phyloP scores from a whole-genome alignment of 306 rosid species.

The Quercus bicolor region DNA sequence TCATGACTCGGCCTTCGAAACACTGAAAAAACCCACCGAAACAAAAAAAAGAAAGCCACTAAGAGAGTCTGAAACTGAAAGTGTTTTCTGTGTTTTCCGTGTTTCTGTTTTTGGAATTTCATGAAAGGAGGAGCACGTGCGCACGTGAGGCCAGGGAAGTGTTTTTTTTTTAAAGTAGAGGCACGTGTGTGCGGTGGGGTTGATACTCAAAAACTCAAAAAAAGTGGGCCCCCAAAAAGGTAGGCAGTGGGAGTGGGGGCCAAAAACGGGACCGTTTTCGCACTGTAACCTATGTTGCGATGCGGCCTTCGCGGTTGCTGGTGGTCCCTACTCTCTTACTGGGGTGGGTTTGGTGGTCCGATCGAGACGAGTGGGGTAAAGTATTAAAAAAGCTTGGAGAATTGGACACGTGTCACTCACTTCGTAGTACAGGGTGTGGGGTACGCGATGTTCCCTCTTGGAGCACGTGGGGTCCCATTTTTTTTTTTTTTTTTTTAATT shows the following conservation, averaged over 20 bases:
- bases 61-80: background rate
- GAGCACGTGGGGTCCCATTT: no score
- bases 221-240: slow-evolving; percentile 3
- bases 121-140: slow-evolving; percentile 40
- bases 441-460: no score
- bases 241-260: background rate
- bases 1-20: slow-evolving; percentile 55
- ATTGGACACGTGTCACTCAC: no score
- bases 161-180: slow-evolving; percentile 30
- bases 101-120: background rate
- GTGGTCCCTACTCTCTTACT: slow-evolving; percentile 9
- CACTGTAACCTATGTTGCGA: slow-evolving; percentile 14
- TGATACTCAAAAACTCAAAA: background rate
- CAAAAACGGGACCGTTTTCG: slow-evolving; percentile 6
- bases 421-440: no score
- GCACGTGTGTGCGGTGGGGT: slow-evolving; percentile 31
- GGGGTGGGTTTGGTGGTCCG: slow-evolving; percentile 15
- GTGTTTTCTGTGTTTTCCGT: background rate
- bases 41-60: no score
- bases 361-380: background rate
- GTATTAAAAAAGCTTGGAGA: no score
- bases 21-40: slow-evolving; percentile 22
- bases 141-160: slow-evolving; percentile 39
- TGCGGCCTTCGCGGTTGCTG: slow-evolving; percentile 1
- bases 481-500: no score